These are phyloP conservation scores for Domatiomyces catenatus DNA, from an alignment of 2,329 filamentous ascomycete genomes.

Conservation along the genomic window DNA sequence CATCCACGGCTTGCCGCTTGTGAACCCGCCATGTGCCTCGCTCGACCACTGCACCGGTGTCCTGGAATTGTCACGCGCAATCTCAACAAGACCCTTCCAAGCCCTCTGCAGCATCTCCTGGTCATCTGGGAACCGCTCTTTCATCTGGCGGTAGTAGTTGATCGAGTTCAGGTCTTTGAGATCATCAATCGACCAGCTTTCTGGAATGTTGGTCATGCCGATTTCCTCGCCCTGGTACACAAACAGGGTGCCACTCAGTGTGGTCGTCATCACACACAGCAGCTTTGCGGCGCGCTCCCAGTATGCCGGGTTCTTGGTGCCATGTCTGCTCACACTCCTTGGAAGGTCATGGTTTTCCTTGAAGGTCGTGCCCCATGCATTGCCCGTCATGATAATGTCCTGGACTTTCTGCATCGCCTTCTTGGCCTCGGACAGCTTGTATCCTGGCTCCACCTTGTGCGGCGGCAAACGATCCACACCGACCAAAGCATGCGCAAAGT, in stretches of 20 bases:
- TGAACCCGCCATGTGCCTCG: slow-evolving; percentile 48
- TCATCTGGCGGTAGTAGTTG: slow-evolving; percentile 26
- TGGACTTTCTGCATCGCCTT: slow-evolving; percentile 42
- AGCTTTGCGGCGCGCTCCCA: slow-evolving; percentile 41
- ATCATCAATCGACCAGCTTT: slow-evolving; percentile 30
- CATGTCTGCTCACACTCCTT: slow-evolving; percentile 43
- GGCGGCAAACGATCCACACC: not conserved
- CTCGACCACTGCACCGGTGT: slow-evolving; percentile 56
- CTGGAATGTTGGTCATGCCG: slow-evolving; percentile 38
- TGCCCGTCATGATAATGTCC: slow-evolving; percentile 36
- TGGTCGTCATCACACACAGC: slow-evolving; percentile 39
- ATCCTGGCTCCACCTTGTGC: slow-evolving; percentile 17
- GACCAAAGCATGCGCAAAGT: slow-evolving; percentile 39
- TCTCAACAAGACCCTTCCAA: slow-evolving; percentile 37
- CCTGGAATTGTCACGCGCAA: slow-evolving; percentile 50
- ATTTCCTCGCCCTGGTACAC: slow-evolving; percentile 44
- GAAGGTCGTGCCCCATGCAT: slow-evolving; percentile 50
- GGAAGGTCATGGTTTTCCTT: slow-evolving; percentile 52
- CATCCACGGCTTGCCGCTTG: slow-evolving; percentile 51
- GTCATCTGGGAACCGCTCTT: slow-evolving; percentile 19
- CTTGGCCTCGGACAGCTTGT: slow-evolving; percentile 38
- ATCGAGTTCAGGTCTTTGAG: slow-evolving; percentile 16
- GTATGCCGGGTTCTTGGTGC: slow-evolving; percentile 33
- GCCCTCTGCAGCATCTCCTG: slow-evolving; percentile 25
- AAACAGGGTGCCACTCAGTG: slow-evolving; percentile 40